A percentile compares a stretch with the other conserved stretches of the same genome.
These are phyloP conservation scores for Colletotrichum sp. DNA, from an alignment of 2,329 filamentous ascomycete genomes.

Conservation along the genomic window DNA sequence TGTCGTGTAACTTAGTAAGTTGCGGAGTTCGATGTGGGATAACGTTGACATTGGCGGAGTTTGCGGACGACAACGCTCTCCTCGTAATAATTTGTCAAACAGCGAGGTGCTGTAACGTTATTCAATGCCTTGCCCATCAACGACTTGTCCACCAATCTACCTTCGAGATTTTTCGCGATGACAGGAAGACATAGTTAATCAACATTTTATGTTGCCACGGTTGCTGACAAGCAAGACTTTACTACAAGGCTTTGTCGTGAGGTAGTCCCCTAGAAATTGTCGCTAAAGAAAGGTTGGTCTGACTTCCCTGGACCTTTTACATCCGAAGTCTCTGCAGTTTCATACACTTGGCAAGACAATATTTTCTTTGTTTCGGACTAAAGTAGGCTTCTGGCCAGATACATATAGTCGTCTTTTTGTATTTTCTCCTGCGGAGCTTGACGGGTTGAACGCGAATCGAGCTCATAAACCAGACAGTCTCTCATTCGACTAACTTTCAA, in stretches of 20 bases:
- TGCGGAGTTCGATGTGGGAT: background rate
- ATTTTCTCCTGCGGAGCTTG: background rate
- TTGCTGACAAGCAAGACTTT: background rate
- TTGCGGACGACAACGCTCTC: background rate
- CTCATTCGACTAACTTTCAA: background rate
- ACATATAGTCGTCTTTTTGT: background rate
- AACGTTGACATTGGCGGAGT: background rate
- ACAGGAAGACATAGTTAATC: background rate
- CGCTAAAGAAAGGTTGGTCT: background rate
- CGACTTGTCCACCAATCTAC: fast-evolving
- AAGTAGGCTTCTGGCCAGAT: background rate
- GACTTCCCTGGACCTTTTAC: background rate
- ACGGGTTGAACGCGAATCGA: background rate
- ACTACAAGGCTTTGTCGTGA: background rate
- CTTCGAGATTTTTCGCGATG: background rate
- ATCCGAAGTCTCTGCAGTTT: background rate
- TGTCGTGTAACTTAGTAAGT: background rate
- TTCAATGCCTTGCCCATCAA: background rate
- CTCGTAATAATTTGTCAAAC: background rate
- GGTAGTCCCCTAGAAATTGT: background rate
- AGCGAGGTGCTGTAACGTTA: background rate
- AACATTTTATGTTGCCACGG: background rate
- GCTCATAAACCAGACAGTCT: background rate
- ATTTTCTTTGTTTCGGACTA: background rate
- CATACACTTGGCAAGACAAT: background rate